phyloP scores from a whole-genome alignment of 176 grass and related monocot species.

The Chrysopogon serrulatus region DNA sequence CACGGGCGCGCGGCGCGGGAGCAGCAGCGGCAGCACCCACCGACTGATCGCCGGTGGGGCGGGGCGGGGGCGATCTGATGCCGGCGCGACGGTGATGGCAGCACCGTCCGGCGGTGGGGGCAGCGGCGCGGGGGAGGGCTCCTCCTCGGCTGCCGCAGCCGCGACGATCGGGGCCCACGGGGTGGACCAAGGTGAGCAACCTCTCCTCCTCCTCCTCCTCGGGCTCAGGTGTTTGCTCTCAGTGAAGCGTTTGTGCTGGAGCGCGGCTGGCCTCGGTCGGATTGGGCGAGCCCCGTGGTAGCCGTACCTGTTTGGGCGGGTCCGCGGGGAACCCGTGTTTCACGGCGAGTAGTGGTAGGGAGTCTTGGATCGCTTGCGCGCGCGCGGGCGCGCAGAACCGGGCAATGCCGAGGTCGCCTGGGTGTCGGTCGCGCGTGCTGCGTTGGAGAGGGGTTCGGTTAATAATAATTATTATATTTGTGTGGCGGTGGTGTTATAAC shows the following conservation, averaged over 20 bases:
- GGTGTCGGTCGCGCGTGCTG: slow-evolving; percentile 12
- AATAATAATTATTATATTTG: not conserved
- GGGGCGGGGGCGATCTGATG: slow-evolving; percentile 37
- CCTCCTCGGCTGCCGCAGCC: slow-evolving; percentile 29
- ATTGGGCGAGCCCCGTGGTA: not conserved
- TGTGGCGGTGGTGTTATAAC: not conserved
- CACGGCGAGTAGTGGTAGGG: not conserved
- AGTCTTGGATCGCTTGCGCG: not conserved
- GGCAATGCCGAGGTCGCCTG: slow-evolving; percentile 18
- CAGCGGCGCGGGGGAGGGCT: slow-evolving; percentile 34
- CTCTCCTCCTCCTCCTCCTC: not conserved
- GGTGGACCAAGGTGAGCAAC: slow-evolving; percentile 57
- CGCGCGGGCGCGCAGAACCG: not conserved
- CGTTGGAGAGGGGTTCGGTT: not conserved
- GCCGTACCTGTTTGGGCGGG: not conserved
- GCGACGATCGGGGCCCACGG: slow-evolving; percentile 38
- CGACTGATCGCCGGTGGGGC: slow-evolving; percentile 1
- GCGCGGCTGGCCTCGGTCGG: not conserved
- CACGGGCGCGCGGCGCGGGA: slow-evolving; percentile 1
- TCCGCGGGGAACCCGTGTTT: not conserved
- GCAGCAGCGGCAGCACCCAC: not conserved
- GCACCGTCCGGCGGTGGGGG: slow-evolving; percentile 36
- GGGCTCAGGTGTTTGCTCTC: not conserved
- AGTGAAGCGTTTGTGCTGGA: not conserved
- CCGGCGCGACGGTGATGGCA: slow-evolving; percentile 30